These are phyloP conservation scores for Aspergillus sparsus DNA, from an alignment of 495 filamentous ascomycete species.

Conservation along the genomic window DNA sequence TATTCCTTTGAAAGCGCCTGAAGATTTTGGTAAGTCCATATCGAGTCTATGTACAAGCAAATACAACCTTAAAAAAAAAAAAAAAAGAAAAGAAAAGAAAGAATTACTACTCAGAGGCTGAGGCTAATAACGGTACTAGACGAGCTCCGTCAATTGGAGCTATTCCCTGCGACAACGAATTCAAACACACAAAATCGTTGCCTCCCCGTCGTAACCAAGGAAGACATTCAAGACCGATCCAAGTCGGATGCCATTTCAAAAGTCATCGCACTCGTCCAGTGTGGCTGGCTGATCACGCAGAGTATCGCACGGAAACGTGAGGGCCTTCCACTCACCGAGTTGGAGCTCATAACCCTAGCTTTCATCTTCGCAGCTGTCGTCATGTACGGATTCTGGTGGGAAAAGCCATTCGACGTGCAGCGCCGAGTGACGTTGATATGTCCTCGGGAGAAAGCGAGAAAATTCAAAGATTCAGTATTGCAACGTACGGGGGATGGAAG, in stretches of 20 bases:
- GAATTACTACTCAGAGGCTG: background rate
- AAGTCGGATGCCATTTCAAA: background rate
- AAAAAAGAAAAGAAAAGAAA: no score
- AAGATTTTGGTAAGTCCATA: background rate
- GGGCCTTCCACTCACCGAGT: background rate
- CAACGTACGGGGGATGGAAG: no score
- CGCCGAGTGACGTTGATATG: background rate
- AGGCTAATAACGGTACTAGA: background rate
- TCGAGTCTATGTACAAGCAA: no score
- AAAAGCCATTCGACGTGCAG: background rate
- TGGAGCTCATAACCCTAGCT: background rate
- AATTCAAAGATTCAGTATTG: no score
- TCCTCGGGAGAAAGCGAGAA: background rate
- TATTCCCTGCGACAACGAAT: background rate
- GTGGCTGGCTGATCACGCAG: background rate
- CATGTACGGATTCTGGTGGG: constrained; percentile 4
- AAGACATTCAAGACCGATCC: background rate
- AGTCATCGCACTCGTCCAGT: background rate
- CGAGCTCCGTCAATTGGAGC: no score
- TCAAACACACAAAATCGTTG: background rate
- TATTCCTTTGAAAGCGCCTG: background rate
- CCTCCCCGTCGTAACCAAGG: background rate
- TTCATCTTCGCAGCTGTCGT: background rate
- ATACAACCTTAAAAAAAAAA: no score
- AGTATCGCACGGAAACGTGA: background rate